These are phyloP conservation scores for Rhizoclosmatium globosum DNA, from an alignment of 192 early-diverging fungal genomes.

Conservation along the genomic window DNA sequence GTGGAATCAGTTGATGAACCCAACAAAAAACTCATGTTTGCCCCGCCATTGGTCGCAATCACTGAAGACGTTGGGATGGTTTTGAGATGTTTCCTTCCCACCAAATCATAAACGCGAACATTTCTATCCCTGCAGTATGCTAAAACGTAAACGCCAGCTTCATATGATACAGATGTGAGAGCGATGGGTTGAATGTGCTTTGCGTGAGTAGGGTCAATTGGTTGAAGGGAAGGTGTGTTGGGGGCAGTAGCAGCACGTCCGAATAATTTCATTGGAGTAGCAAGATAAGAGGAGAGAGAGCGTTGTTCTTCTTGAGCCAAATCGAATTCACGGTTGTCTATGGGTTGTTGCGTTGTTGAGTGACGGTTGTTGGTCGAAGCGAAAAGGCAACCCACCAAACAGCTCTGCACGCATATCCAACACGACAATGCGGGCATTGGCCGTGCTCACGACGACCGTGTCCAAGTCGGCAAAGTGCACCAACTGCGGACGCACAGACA, in stretches of 20 bases:
- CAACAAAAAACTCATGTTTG: no score
- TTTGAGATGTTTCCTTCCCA: neutral
- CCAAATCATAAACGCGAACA: neutral
- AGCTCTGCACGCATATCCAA: neutral
- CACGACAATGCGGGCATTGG: conserved; percentile 2
- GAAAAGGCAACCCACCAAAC: neutral
- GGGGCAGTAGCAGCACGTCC: neutral
- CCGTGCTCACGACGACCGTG: neutral
- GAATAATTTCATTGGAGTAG: neutral
- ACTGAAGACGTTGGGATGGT: neutral
- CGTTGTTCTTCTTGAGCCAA: neutral
- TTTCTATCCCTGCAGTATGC: conserved; percentile 3
- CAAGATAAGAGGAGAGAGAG: neutral
- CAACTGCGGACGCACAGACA: neutral
- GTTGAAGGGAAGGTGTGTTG: neutral
- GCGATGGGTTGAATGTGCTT: neutral
- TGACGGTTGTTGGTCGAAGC: neutral
- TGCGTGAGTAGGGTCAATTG: neutral
- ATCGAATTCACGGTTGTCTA: conserved; percentile 13
- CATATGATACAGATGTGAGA: neutral
- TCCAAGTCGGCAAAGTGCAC: conserved; percentile 24
- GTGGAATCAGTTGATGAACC: neutral
- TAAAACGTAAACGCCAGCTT: neutral
- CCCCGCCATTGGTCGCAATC: neutral
- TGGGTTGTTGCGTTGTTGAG: conserved; percentile 1